phyloP scores from a whole-genome alignment of 179 eudicot genomes.

The Silene coronaria region DNA sequence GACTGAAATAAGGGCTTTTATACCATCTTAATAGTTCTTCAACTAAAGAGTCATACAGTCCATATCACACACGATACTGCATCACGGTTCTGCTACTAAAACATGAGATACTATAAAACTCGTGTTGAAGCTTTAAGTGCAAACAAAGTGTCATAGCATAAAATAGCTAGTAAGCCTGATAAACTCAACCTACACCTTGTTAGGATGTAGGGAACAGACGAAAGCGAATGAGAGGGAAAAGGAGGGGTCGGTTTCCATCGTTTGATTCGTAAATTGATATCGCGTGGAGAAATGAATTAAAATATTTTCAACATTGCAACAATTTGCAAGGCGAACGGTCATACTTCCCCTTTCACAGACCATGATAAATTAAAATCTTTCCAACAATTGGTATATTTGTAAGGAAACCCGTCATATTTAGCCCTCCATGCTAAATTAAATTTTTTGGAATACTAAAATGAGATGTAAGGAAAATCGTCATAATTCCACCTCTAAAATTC shows the following conservation, averaged over 20 bases:
- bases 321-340: neutral
- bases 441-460: too few relatives aligned
- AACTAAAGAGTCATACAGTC: neutral
- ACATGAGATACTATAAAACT: neutral
- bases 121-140: neutral
- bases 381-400: too few relatives aligned
- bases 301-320: neutral
- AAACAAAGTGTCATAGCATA: neutral
- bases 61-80: neutral
- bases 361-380: neutral
- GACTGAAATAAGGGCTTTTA: neutral
- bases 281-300: neutral
- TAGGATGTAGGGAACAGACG: neutral
- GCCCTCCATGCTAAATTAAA: neutral
- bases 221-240: neutral
- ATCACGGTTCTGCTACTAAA: neutral
- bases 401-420: neutral
- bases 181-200: neutral
- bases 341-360: neutral
- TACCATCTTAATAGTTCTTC: neutral
- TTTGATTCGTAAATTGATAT: neutral
- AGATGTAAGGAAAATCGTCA: neutral
- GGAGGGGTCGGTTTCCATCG: neutral
- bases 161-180: neutral
- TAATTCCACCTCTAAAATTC: neutral